Conservation (phyloP, 2,329 filamentous ascomycete genomes). For the Penicillium sp. region DNA sequence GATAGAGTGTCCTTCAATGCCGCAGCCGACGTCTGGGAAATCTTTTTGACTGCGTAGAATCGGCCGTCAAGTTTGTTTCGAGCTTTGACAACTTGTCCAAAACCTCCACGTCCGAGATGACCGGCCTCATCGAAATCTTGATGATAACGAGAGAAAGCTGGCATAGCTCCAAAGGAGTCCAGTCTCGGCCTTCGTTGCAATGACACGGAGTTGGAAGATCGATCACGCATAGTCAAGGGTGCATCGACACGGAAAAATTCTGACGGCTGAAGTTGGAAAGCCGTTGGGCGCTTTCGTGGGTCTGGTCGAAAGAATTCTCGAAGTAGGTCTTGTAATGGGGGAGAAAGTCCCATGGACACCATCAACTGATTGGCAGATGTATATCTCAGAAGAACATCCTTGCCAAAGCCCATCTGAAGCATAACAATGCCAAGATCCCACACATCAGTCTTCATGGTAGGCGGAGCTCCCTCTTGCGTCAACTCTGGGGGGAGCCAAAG, state of each 20-base stretch:
- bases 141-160: slow-evolving; percentile 69
- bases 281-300: slow-evolving; percentile 76
- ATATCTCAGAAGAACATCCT: slow-evolving; percentile 71
- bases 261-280: slow-evolving; percentile 67
- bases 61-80: slow-evolving; percentile 90
- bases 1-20: slow-evolving; percentile 64
- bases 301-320: slow-evolving; percentile 81
- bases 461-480: slow-evolving; percentile 53
- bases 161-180: slow-evolving; percentile 59
- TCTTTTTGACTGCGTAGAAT: slow-evolving; percentile 96
- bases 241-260: slow-evolving; percentile 45
- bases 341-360: slow-evolving; percentile 67
- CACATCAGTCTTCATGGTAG: slow-evolving; percentile 76
- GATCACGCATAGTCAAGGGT: slow-evolving; percentile 37
- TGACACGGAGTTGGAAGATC: slow-evolving; percentile 45
- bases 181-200: slow-evolving; percentile 54
- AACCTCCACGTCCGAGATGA: slow-evolving; percentile 85
- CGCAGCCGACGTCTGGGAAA: slow-evolving; percentile 74
- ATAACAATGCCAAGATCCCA: slow-evolving; percentile 94
- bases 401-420: slow-evolving; percentile 88
- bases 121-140: slow-evolving; percentile 91
- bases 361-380: slow-evolving; percentile 73
- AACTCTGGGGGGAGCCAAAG: slow-evolving; percentile 84
- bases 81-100: slow-evolving; percentile 93
- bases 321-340: slow-evolving; percentile 74